A percentile compares a stretch with the other conserved stretches of the same genome.
These are phyloP conservation scores for Malassezia restricta DNA, from an alignment of 1,284 basidiomycete species.

Conservation along the genomic window DNA sequence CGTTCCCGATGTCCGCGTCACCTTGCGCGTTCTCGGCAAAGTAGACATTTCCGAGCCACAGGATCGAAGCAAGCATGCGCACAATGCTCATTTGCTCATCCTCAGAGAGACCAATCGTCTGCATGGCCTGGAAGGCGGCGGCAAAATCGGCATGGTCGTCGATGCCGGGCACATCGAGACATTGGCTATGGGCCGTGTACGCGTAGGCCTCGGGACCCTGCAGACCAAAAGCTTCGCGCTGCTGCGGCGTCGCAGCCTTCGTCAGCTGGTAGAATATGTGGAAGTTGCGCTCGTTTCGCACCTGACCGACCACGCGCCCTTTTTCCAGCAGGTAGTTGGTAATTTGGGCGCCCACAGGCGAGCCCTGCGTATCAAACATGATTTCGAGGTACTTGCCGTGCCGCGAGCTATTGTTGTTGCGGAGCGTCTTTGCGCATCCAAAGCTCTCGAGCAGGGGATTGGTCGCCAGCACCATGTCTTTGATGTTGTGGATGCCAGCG, in stretches of 20 bases:
- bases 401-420: constrained; percentile 96
- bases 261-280: constrained; percentile 99
- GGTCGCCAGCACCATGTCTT: constrained; percentile 99
- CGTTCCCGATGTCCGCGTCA: constrained; percentile 68
- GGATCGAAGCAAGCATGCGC: constrained; percentile 76
- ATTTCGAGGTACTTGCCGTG: constrained; percentile 99
- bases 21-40: constrained; percentile 80
- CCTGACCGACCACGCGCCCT: constrained; percentile 85
- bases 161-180: constrained; percentile 80
- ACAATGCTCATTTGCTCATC: constrained; percentile 87
- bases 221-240: constrained; percentile 87
- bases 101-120: constrained; percentile 68
- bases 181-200: constrained; percentile 82
- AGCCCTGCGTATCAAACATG: constrained; percentile 87
- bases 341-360: constrained; percentile 93
- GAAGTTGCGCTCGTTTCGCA: constrained; percentile 91
- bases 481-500: constrained; percentile 72
- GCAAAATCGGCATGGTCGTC: constrained; percentile 75
- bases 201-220: constrained; percentile 91
- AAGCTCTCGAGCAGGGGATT: constrained; percentile 96
- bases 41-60: constrained; percentile 79
- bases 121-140: constrained; percentile 90
- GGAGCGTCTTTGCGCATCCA: constrained; percentile 93
- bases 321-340: constrained; percentile 98
- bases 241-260: constrained; percentile 76